Base-by-base conservation (phyloP, 305 asterid genomes). In the Plantago lanceolata region DNA sequence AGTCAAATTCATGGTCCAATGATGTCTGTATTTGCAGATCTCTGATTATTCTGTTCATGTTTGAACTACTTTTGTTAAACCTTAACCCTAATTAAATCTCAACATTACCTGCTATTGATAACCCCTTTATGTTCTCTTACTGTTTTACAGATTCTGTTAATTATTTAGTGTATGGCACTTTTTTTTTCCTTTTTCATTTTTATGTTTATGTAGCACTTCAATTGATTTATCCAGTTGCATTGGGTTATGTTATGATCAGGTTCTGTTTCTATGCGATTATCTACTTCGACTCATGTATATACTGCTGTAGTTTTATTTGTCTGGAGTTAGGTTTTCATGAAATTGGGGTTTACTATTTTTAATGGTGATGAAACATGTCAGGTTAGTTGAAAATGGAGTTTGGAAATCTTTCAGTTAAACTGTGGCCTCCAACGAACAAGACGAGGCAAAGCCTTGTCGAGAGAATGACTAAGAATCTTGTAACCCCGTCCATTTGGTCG, bases 401-500 rank as follows among this genome's bases (percentile, higher is more conserved):
- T 55, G 62, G 79, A 48, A 63, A 75, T 19, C 37, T 61, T 58
- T 75, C 90, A 8, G 71, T 89, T 69, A 89, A 89, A 73, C 68
- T 92, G 49, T 92, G 98, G 98, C 96, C 98, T 21, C 96, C 96
- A 17, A 75, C 82, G 68, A 80, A 65, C 72, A 66, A 71, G 29
- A 89, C 93, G 59, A 76, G 96, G 70, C 78, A 75, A 62, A 82
- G 82, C 82, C 95, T 92, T 19, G 82, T 86, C 4, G 95, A 86
- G 71, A 77, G 85, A 70, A 91, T 91, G 98, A 77, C 82, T 5
- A 82, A 75, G 74, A 89, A 91, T 80, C 88, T 91, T 26, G 70
- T 68, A 44, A 85, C 93, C 48, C 98, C 96, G 16, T 89, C 98
- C 64, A 84, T 92, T 72, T 80, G 87, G 84, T 85, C 98, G 18